A percentile compares a stretch with the other conserved stretches of the same genome.
Evolutionary conservation across 306 rosid genomes (phyloP).

Genomic region (Adenanthera pavonina): DNA sequence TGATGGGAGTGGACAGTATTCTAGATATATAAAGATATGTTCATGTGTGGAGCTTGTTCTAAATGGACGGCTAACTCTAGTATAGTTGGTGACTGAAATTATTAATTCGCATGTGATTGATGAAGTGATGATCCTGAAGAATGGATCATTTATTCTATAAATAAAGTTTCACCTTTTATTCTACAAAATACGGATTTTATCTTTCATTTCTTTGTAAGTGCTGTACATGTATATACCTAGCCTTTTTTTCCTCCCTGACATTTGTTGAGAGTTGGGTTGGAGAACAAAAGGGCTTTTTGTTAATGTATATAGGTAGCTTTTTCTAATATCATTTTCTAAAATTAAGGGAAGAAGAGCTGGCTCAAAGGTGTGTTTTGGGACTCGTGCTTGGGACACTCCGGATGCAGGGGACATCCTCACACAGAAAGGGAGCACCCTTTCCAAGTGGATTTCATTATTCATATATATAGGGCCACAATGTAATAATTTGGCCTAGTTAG

Average conservation of each 20-base stretch:
- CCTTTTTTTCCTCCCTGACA: no score
- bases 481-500: no score
- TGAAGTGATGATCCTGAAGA: conserved; percentile 1
- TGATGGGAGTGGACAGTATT: neutral
- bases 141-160: conserved; percentile 15
- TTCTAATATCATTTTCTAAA: no score
- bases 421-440: no score
- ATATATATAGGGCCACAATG: no score
- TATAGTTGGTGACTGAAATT: conserved; percentile 13
- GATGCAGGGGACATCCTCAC: no score
- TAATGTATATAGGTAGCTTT: neutral
- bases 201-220: neutral
- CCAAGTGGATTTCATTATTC: no score
- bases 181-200: neutral
- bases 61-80: conserved; percentile 19
- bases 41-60: conserved; percentile 27
- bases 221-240: no score
- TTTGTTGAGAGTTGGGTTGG: neutral
- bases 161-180: neutral
- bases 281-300: neutral
- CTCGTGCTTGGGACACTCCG: no score
- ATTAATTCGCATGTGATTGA: neutral
- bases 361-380: no score
- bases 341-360: no score
- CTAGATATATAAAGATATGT: neutral